Evolutionary conservation across 2,329 filamentous ascomycete genomes (phyloP), one percentile per base, ranked within the genome.

Genomic region (Eurotiales sp.): DNA sequence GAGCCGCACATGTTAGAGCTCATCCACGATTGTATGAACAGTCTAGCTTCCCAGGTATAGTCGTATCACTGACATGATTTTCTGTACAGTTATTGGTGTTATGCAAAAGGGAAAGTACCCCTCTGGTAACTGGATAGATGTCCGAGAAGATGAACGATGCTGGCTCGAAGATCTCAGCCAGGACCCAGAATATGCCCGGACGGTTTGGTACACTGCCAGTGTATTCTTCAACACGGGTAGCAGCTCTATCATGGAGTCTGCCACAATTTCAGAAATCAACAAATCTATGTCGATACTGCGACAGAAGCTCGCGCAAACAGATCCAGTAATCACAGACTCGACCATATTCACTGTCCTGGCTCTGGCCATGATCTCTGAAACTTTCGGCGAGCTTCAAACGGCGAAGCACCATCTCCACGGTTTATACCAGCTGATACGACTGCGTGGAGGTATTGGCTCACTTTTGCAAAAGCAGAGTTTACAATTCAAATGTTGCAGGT

Each of bases 401-500:
- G 48, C 40, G 8, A 25, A 45, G 21, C 34, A 45, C 19, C 48
- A 50, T 36, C 40, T 50, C 15, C 8, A 37, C 15, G 48, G 40
- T 2, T 50, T 44, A 29, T 44, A 50, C 36, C 39, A 50, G 7
- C 19, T 50, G 2, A 19, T 50, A 21, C 7, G 7, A 1, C 22
- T 27, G 14, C 48, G 23, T 39, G 48, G 48, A 23, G 48, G 48
- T 8, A 30, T 50, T 11, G 11, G n/a, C 19, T 23, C 39, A 37
- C 40, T 50, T 4, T 34, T 30, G 17, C 30, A 36, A 11, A 44
- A 43, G 30, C 39, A 27, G 12, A 7, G 5, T 21, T 19, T 50
- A 14, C 48, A 50, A 25, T 21, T 50, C 21, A 50, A 50, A 44
- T 50, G 48, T 32, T 44, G 29, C 32, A 44, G 40, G 32, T 44